Evolutionary conservation across 768 basidiomycete species (phyloP).

Genomic region (Piloderma croceum): DNA sequence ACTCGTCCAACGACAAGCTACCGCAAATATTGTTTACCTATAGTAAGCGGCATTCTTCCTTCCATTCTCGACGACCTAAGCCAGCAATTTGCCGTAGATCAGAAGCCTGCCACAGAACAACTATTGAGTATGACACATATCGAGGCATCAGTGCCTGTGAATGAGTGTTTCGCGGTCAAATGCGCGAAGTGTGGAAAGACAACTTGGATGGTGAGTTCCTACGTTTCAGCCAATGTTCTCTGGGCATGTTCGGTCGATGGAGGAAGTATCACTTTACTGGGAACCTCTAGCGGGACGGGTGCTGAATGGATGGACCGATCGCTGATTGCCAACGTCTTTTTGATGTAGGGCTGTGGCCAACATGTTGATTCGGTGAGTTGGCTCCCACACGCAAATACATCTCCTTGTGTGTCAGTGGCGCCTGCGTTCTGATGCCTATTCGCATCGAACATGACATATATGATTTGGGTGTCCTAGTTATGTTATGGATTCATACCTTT

Average conservation of each 20-base stretch:
- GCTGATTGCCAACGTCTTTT: constrained; percentile 9
- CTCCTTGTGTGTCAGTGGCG: not conserved
- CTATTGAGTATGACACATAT: not conserved
- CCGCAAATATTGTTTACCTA: too few relatives aligned
- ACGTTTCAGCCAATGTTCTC: constrained; percentile 16
- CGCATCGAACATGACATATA: not conserved
- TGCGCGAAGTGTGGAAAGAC: constrained; percentile 62
- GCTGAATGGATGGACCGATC: constrained; percentile 1
- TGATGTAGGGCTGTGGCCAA: constrained; percentile 58
- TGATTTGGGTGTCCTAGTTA: not conserved
- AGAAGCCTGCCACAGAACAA: too few relatives aligned
- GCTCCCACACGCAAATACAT: not conserved
- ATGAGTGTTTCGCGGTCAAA: constrained; percentile 51
- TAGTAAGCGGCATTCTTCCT: too few relatives aligned
- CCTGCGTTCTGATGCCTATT: constrained; percentile 8
- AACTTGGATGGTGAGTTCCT: constrained; percentile 67
- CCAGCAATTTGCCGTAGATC: too few relatives aligned
- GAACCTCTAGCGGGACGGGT: not conserved
- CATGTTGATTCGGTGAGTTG: constrained; percentile 59
- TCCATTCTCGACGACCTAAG: too few relatives aligned
- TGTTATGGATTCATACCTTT: constrained; percentile 8
- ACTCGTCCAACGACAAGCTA: too few relatives aligned
- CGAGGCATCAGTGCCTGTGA: constrained; percentile 31
- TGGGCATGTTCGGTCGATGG: constrained; percentile 11
- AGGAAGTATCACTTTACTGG: too few relatives aligned